Evolutionary conservation across 306 rosid species (phyloP), one percentile per base, ranked within the genome.

Genomic region (Cicer judaicum): DNA sequence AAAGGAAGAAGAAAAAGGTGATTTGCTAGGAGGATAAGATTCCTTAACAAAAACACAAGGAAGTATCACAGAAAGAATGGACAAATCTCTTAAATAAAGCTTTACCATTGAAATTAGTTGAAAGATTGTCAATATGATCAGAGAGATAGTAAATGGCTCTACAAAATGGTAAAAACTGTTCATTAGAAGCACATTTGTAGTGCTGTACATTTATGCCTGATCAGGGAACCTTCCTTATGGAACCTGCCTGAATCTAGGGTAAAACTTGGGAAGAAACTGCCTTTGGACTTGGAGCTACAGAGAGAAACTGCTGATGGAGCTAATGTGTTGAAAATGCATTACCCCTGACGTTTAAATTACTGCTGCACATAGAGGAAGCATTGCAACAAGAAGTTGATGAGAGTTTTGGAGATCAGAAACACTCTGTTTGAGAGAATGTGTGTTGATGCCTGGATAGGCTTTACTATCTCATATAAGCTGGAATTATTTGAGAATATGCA

Each of bases 381-480:
- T 7, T 3, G 11, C 18, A 40, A 52, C 19, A 50, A 36, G 74
- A 2, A 69, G 29, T 34, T 36, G 16, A 50, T 52, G 24, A 34
- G 36, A 14, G 63, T 36, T 70, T 68, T 68, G 57, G 59, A 38
- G 48, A 56, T 70, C 11, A 54, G 64, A 70, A 40, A 55, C 42
- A 24, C 73, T 18, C 21, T 39, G 61, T 50, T 69, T 14, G 47
- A 38, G 60, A 29, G 47, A 16, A 53, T 53, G 8, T 53, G 52
- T 43, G 15, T 54, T 12, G 18, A 70, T 69, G 65, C 4, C 11
- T 40, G 53, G 64, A 53, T 50, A 3, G 48, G 62, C 48, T 69
- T 50, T 39, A 70, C 21, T 54, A 70, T 38, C 52, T 40, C 19
- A 70, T 54, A 49, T 70, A 54, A 70, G 40, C 75, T 39, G 19